Base-by-base conservation (phyloP, 225 moss, liverwort and hornwort genomes). In the Asterella californica region DNA sequence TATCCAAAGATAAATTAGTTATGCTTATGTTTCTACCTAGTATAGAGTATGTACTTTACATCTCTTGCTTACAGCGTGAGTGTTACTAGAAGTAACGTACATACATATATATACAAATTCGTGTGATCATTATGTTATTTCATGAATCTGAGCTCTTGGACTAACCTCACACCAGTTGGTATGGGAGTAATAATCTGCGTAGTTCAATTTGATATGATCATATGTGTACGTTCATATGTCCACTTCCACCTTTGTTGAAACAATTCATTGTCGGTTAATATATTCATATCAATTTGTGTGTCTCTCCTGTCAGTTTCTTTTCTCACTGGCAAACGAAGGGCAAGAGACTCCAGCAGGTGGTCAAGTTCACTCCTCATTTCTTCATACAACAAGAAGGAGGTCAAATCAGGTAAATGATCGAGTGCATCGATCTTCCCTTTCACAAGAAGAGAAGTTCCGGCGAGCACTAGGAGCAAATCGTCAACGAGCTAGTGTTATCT, bases 261-360 rank as follows among this genome's bases (percentile, higher is more conserved):
- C 25, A 46, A 47, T 24, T 49, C n/a, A 27, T n/a, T 49, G 38
- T 72, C 38, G 72, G 72, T 72, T 72, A 24, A 72, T 72, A 3
- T 6, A 49, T 46, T 37, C n/a, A 47, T 21, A n/a, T n/a, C n/a
- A n/a, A n/a, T n/a, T 68, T 79, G 68, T 79, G 48, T 79, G 79
- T 24, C 30, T 55, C 66, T 79, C 33, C 53, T 47, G 37, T 70
- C 79, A 79, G 79, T 79, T 79, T 55, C 67, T 79, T 68, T 79
- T 79, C 69, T 68, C 79, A 22, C 36, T 79, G 79, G 66, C 38
- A 57, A 68, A 79, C 17, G 68, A 49, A 59, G 78, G 48, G 50
- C 47, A 79, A 68, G 53, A 54, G 34, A 33, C 68, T 70, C 33
- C 37, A 57, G 5, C 52, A 5, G 62, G 60, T 76, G 76, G 45